Evolutionary conservation across 176 grass and related monocot species (phyloP).

Genomic region (Pontederia crassipes): DNA sequence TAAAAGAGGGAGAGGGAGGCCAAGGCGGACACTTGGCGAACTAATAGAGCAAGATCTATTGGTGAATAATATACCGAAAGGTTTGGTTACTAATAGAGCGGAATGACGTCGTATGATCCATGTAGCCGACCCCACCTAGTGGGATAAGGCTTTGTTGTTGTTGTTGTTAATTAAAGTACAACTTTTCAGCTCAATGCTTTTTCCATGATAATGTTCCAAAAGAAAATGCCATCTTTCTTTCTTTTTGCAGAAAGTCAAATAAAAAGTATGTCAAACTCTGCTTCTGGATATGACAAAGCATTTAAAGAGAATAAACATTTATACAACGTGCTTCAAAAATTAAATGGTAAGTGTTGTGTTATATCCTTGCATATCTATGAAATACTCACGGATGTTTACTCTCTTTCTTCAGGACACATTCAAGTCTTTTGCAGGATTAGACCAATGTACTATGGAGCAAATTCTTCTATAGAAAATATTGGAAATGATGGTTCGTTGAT

Average conservation of each 20-base stretch:
- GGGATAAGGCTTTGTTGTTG: too few species aligned
- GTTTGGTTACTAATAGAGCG: too few species aligned
- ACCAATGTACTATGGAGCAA: conserved; percentile 45
- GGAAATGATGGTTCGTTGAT: conserved; percentile 84
- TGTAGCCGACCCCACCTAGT: too few species aligned
- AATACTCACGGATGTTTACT: conserved; percentile 25
- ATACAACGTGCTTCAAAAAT: conserved; percentile 87
- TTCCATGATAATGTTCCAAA: neutral
- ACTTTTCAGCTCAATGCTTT: neutral
- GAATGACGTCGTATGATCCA: too few species aligned
- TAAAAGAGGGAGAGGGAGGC: too few species aligned
- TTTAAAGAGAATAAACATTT: conserved; percentile 78
- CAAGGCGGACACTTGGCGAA: too few species aligned
- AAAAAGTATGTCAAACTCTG: conserved; percentile 45
- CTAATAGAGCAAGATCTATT: too few species aligned
- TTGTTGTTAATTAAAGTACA: too few species aligned
- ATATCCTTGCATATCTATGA: conserved; percentile 6
- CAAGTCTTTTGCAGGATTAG: conserved; percentile 82
- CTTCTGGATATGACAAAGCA: conserved; percentile 56
- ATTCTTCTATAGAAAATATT: conserved; percentile 57
- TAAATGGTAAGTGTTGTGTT: conserved; percentile 38
- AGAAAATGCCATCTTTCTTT: neutral
- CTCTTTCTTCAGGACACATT: conserved; percentile 63
- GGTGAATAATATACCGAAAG: too few species aligned
- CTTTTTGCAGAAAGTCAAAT: conserved; percentile 38